Evolutionary conservation across 75 land plant genomes (phyloP).

Genomic region (Pinus albicaulis): DNA sequence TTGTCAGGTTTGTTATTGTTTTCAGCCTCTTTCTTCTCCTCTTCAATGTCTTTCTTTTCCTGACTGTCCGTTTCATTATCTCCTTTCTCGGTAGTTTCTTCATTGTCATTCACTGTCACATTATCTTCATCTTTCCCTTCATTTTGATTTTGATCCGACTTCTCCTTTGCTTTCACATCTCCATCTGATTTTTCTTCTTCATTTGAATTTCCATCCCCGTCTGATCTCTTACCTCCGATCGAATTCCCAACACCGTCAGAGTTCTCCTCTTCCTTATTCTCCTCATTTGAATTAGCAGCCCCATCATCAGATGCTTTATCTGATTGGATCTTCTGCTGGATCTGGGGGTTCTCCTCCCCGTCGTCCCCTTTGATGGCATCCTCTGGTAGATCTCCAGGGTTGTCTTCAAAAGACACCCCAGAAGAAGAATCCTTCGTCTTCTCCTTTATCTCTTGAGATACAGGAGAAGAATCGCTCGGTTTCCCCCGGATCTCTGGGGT

Average conservation of each 20-base stretch:
- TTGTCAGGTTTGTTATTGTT: background rate
- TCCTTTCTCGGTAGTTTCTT: background rate
- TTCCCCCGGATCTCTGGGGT: background rate
- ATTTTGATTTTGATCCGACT: background rate
- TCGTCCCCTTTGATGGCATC: constrained; percentile 18
- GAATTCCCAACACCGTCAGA: constrained; percentile 5
- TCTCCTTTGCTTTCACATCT: constrained; percentile 6
- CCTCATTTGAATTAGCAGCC: background rate
- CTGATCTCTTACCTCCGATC: constrained; percentile 8
- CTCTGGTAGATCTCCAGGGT: constrained; percentile 14
- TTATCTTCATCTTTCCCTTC: background rate
- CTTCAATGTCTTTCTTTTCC: background rate
- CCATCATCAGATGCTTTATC: constrained; percentile 16
- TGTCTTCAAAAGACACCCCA: constrained; percentile 30
- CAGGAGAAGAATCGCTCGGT: background rate
- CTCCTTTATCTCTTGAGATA: constrained; percentile 1
- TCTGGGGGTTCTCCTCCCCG: constrained; percentile 6
- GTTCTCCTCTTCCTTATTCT: constrained; percentile 1
- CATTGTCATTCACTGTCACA: constrained; percentile 4
- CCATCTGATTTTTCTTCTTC: background rate
- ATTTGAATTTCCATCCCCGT: constrained; percentile 3
- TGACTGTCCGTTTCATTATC: background rate
- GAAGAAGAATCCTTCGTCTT: constrained; percentile 10
- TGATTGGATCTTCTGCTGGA: constrained; percentile 7
- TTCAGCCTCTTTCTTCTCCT: background rate